Percentiles rank a stretch among this genome's conserved stretches.
These are phyloP conservation scores for Acanthamoeba triangularis DNA, from an alignment of 208 protist genomes.

Conservation along the genomic window DNA sequence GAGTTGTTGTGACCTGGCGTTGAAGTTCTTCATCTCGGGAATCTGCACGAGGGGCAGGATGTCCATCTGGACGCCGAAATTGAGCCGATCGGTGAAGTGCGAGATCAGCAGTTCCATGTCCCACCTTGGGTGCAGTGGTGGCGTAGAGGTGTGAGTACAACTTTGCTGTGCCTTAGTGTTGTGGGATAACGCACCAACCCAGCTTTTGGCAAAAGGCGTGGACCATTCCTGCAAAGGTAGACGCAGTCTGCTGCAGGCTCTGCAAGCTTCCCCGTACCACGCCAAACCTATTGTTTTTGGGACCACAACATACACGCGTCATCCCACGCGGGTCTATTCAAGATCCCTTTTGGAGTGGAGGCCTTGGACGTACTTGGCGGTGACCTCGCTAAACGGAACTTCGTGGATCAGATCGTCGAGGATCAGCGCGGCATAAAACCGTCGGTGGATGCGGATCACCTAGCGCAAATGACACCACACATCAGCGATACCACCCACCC, in stretches of 20 bases:
- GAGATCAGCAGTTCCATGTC: conserved; percentile 93
- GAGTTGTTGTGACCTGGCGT: conserved; percentile 62
- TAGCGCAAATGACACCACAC: not conserved
- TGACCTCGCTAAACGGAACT: conserved; percentile 91
- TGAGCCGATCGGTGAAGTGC: conserved; percentile 93
- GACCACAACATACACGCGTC: too few relatives aligned
- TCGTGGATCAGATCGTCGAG: conserved; percentile 93
- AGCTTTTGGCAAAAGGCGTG: conserved; percentile 94
- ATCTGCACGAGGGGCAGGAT: conserved; percentile 95
- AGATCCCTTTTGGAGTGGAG: too few relatives aligned
- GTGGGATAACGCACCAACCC: conserved; percentile 88
- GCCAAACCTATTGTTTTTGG: conserved; percentile 90
- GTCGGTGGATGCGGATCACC: conserved; percentile 90
- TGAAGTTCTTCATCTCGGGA: conserved; percentile 80
- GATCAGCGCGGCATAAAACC: conserved; percentile 95
- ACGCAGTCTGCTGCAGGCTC: conserved; percentile 92
- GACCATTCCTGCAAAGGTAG: conserved; percentile 94
- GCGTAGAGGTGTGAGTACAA: too few relatives aligned
- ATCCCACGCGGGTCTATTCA: too few relatives aligned
- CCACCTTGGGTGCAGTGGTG: conserved; percentile 77
- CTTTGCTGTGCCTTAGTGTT: not conserved
- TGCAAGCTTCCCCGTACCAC: conserved; percentile 94
- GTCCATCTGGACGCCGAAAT: conserved; percentile 94
- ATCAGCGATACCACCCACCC: not conserved
- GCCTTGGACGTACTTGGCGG: conserved; percentile 61